Base-by-base conservation (phyloP, 805 yeast genomes). In the Monosporozyma aquatica region DNA sequence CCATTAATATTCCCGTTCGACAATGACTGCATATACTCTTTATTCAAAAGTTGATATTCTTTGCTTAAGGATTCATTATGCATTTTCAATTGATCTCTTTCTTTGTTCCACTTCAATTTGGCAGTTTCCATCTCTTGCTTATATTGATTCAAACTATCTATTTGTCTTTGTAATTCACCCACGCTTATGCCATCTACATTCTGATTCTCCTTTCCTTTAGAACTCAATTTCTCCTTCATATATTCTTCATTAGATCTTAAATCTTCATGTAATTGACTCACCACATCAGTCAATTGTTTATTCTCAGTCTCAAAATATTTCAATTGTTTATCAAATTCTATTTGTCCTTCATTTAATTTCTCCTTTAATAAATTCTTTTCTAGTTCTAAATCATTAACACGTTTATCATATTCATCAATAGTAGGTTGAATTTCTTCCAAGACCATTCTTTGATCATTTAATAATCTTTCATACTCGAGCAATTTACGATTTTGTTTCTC, bases 341-440 rank as follows among this genome's bases (percentile, higher is more conserved):
- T 55, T 47, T 44, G 52, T 47, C 52, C 65, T 50, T 35, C 39
- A 4, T 47, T 44, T 35, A 59, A 33, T 39, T 58, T 56, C 11
- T 48, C 45, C 40, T 52, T 53, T 35, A 62, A 46, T 8, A 39
- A 37, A 9, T 43, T 38, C 17, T 49, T 47, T 27, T 55, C 60
- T 6, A 29, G 28, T 38, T 55, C 60, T 44, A 67, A 52, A 17
- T 54, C 56, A 25, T 60, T 59, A 50, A 67, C 50, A 30, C 59
- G 63, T 7, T 55, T 52, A 38, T 61, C 60, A 38, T 60, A 56
- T 20, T 49, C 51, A 37, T 57, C 62, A 14, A 60, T 54, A 1
- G 55, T 53, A 7, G 61, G 63, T 29, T 61, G 62, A 8, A 56
- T 46, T 14, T 61, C 64, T 41, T 61, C 65, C 7, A 57, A 40